phyloP scores from a whole-genome alignment of 306 rosid genomes.

The Trichosanthes cucumerina region DNA sequence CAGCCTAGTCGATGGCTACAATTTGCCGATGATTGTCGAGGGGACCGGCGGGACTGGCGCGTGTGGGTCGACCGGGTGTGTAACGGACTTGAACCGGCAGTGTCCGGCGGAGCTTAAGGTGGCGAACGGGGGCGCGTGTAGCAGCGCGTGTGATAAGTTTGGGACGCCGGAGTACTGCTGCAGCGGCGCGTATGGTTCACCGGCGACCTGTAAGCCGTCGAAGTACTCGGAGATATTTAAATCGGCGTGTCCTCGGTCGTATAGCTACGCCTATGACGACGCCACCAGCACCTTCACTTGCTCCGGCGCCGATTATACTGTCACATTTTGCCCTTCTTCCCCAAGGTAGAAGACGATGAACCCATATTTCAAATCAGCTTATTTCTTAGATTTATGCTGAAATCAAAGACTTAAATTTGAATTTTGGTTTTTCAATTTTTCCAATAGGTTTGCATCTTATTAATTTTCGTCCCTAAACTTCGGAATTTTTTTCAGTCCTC shows the following conservation, averaged over 20 bases:
- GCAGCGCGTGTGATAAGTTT: slow-evolving; percentile 53
- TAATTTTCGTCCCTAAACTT: no score
- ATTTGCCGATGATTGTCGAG: slow-evolving; percentile 42
- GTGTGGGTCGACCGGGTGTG: slow-evolving; percentile 42
- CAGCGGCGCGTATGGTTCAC: slow-evolving; percentile 35
- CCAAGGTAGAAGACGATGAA: slow-evolving; percentile 27
- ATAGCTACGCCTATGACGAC: slow-evolving; percentile 63
- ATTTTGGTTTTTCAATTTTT: no score
- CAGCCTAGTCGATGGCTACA: slow-evolving; percentile 66
- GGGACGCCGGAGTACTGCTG: slow-evolving; percentile 57
- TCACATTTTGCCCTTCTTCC: slow-evolving; percentile 53
- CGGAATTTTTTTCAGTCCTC: no score
- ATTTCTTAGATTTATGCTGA: not conserved
- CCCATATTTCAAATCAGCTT: no score
- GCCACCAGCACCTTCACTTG: slow-evolving; percentile 64
- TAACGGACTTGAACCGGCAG: slow-evolving; percentile 30
- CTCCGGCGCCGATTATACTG: slow-evolving; percentile 39
- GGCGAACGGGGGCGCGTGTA: slow-evolving; percentile 42
- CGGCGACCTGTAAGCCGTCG: slow-evolving; percentile 43
- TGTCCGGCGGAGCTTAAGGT: slow-evolving; percentile 47
- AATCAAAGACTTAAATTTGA: no score
- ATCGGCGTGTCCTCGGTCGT: slow-evolving; percentile 48
- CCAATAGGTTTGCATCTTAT: no score
- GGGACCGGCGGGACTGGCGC: slow-evolving; percentile 40
- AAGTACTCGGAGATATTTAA: slow-evolving; percentile 48